Base-by-base conservation (phyloP, 805 yeast species). In the Blastobotrys muscicola region DNA sequence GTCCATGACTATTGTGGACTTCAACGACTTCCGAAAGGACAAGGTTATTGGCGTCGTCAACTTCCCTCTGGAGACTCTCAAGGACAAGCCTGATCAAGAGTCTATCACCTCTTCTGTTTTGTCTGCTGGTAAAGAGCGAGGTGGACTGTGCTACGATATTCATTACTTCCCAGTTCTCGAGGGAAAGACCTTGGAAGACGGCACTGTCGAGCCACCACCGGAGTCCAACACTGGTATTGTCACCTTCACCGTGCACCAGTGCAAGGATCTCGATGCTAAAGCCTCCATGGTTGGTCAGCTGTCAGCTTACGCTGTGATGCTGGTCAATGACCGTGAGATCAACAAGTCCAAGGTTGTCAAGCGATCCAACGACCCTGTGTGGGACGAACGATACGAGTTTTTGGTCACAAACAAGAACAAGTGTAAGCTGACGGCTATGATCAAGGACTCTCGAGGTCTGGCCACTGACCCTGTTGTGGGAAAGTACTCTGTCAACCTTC, bases 201-300 rank as follows among this genome's bases (percentile, higher is more conserved):
- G 96, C 41, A 80, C 89, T 2, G 70, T 74, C 43, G 80, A 78
- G 51, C 86, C 94, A 39, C 84, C 94, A 38, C 95, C 95, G 37
- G 96, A 86, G 51, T 75, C 85, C 60, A 90, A 90, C 65, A 86
- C 97, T 11, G 99, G 99, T 72, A 80, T 94, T 54, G 77, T 82
- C 14, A 72, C 79, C 55, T 66, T 90, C 52, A 82, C 79, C 47
- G 63, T 85, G 39, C 58, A 68, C 29, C 83, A 78, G 52, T 81
- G 83, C 20, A 76, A 85, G 65, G 75, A 66, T 36, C 57, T 68
- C 11, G 74, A 69, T 46, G 59, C 65, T 34, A 53, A 57, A 15
- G 50, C 58, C 41, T 54, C 63, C 20, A 51, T 62, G 36, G 75
- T 72, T 26, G 77, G 76, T 20, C 76, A 77, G 45, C 67, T 74